These are phyloP conservation scores for Stephania cephalantha DNA, from an alignment of 164 flowering plant species.

Conservation along the genomic window DNA sequence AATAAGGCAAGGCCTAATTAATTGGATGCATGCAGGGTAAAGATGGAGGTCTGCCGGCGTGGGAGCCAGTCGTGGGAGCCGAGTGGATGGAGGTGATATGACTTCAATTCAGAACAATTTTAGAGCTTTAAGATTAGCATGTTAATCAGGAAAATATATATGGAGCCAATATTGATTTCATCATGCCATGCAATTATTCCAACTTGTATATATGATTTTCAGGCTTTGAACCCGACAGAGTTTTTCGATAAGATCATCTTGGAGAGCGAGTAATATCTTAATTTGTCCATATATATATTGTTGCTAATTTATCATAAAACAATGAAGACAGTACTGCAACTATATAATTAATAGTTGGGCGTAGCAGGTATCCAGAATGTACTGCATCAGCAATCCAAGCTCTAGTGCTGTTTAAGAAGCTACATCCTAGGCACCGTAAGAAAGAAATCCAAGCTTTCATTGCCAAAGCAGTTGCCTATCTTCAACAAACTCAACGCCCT, in stretches of 20 bases:
- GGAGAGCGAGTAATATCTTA: slow-evolving; percentile 65
- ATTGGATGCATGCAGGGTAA: slow-evolving; percentile 7
- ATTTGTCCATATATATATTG: not conserved
- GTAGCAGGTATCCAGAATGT: slow-evolving; percentile 78
- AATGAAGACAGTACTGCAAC: not conserved
- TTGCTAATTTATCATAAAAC: not conserved
- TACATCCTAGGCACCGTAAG: slow-evolving; percentile 64
- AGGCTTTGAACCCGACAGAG: slow-evolving; percentile 93
- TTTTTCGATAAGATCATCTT: slow-evolving; percentile 89
- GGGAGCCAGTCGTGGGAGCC: slow-evolving; percentile 9
- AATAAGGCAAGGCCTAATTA: not conserved
- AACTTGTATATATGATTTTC: slow-evolving; percentile 11
- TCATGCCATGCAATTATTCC: not conserved
- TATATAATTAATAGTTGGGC: not conserved
- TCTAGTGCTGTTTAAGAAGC: slow-evolving; percentile 50
- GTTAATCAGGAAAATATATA: not conserved
- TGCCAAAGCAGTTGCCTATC: slow-evolving; percentile 36
- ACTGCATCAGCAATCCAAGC: slow-evolving; percentile 93
- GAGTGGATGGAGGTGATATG: slow-evolving; percentile 12
- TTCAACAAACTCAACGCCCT: slow-evolving; percentile 64
- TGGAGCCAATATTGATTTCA: no score
- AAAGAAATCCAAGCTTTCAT: slow-evolving; percentile 66
- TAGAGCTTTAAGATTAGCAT: not conserved
- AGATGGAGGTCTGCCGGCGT: slow-evolving; percentile 11
- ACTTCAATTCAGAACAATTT: no score